Conservation (phyloP, 768 basidiomycete genomes). For the Steccherinum ochraceum region DNA sequence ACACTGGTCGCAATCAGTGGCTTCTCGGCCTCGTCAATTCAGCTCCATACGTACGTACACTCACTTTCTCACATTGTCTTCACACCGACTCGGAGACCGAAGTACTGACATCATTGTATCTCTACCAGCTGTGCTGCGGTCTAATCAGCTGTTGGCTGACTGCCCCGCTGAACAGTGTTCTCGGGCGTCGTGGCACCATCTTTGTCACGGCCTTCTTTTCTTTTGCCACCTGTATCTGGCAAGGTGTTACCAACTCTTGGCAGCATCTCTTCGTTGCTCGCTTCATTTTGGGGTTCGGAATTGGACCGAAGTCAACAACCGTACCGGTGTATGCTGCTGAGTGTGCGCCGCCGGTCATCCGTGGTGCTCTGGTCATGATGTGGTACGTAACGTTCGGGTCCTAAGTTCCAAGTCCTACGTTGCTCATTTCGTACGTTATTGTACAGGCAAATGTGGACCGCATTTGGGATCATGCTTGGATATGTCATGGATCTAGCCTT, state of each 20-base stretch:
- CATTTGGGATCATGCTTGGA: constrained; percentile 75
- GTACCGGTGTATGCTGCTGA: constrained; percentile 66
- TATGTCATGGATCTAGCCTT: constrained; percentile 59
- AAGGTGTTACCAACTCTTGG: constrained; percentile 47
- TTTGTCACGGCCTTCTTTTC: constrained; percentile 39
- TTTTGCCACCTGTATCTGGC: constrained; percentile 44
- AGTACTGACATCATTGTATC: constrained; percentile 2
- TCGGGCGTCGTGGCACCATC: constrained; percentile 48
- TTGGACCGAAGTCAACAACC: constrained; percentile 55
- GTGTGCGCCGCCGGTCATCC: constrained; percentile 70
- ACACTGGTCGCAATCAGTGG: constrained; percentile 58
- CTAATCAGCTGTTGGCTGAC: constrained; percentile 56
- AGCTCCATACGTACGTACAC: constrained; percentile 43
- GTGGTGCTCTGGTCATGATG: constrained; percentile 86
- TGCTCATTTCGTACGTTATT: not conserved
- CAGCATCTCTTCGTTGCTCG: constrained; percentile 48
- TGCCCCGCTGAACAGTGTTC: constrained; percentile 56
- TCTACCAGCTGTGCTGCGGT: constrained; percentile 44
- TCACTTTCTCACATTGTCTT: not conserved
- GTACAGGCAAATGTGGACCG: constrained; percentile 68
- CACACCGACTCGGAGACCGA: too few relatives aligned
- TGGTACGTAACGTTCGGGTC: constrained; percentile 42
- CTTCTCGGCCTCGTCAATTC: constrained; percentile 71
- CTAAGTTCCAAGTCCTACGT: not conserved
- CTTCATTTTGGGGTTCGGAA: constrained; percentile 45